phyloP scores from a whole-genome alignment of 2,329 filamentous ascomycete genomes.

The Fusarium miscanthi region DNA sequence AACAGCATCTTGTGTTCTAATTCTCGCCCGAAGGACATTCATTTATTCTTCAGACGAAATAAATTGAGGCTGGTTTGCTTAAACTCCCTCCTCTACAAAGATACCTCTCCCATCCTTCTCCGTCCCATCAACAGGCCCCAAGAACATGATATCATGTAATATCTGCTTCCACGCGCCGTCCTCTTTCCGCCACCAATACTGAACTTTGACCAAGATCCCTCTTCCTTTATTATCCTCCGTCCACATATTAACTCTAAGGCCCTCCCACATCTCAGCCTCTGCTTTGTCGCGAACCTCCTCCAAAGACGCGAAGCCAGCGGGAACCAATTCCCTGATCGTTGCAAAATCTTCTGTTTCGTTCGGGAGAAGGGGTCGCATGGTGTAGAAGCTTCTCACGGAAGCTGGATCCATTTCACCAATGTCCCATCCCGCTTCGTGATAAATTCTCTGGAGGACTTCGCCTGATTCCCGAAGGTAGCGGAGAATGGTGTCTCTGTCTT shows the following conservation, averaged over 20 bases:
- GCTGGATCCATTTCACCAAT: fast-evolving
- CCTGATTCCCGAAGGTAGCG: neutral
- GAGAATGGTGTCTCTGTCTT: neutral
- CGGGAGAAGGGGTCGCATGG: neutral
- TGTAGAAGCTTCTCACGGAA: neutral
- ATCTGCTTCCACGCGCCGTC: constrained; percentile 7
- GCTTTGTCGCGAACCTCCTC: neutral
- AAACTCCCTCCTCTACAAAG: neutral
- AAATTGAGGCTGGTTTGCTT: neutral
- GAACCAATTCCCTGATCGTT: fast-evolving
- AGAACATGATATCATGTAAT: constrained; percentile 1
- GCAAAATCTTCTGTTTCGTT: neutral
- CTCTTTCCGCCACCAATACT: constrained; percentile 16
- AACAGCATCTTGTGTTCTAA: neutral
- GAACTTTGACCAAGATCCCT: constrained; percentile 11
- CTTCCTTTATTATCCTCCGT: neutral
- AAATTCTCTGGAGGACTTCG: neutral
- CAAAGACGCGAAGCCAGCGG: neutral
- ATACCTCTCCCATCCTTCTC: neutral
- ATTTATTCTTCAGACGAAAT: neutral
- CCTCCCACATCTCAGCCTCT: neutral
- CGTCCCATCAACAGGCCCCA: constrained; percentile 1
- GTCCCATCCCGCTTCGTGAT: neutral
- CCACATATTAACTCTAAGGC: constrained; percentile 15
- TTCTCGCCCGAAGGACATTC: neutral